Percentiles rank a stretch among this genome's conserved stretches.
These are phyloP conservation scores for Hymenoscyphus fructigenus DNA, from an alignment of 2,329 filamentous ascomycete species.

Conservation along the genomic window DNA sequence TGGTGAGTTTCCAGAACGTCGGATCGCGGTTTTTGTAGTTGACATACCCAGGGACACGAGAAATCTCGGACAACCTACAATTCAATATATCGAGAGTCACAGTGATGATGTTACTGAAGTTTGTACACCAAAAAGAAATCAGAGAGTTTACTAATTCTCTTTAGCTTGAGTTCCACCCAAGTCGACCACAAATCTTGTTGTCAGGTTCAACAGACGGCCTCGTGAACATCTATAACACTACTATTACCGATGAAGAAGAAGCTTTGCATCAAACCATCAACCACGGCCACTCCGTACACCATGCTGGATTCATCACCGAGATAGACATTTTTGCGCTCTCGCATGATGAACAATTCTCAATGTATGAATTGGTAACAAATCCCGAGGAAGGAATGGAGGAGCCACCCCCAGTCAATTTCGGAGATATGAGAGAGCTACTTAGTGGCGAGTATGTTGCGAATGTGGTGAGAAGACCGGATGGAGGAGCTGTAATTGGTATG, in stretches of 20 bases:
- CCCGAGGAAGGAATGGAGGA: slow-evolving; percentile 56
- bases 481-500: slow-evolving; percentile 60
- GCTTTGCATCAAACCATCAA: slow-evolving; percentile 77
- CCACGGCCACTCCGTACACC: slow-evolving; percentile 71
- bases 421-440: slow-evolving; percentile 66
- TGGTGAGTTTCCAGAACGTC: slow-evolving; percentile 47
- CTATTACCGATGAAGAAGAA: slow-evolving; percentile 72
- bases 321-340: slow-evolving; percentile 70
- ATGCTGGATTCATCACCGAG: slow-evolving; percentile 66
- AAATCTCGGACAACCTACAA: slow-evolving; percentile 45
- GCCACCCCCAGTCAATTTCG: slow-evolving; percentile 54
- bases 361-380: slow-evolving; percentile 68
- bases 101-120: slow-evolving; percentile 67
- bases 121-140: slow-evolving; percentile 15
- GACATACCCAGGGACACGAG: slow-evolving; percentile 54
- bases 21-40: neutral
- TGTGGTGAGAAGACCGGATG: slow-evolving; percentile 59
- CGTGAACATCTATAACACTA: slow-evolving; percentile 73
- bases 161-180: slow-evolving; percentile 61
- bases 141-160: slow-evolving; percentile 21
- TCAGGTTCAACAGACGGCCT: slow-evolving; percentile 80
- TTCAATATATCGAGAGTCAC: slow-evolving; percentile 63
- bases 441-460: slow-evolving; percentile 74
- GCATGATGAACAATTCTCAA: slow-evolving; percentile 74
- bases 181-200: slow-evolving; percentile 60